Conservation (phyloP, 2,329 filamentous ascomycete species). For the Epichloe hybrida region DNA sequence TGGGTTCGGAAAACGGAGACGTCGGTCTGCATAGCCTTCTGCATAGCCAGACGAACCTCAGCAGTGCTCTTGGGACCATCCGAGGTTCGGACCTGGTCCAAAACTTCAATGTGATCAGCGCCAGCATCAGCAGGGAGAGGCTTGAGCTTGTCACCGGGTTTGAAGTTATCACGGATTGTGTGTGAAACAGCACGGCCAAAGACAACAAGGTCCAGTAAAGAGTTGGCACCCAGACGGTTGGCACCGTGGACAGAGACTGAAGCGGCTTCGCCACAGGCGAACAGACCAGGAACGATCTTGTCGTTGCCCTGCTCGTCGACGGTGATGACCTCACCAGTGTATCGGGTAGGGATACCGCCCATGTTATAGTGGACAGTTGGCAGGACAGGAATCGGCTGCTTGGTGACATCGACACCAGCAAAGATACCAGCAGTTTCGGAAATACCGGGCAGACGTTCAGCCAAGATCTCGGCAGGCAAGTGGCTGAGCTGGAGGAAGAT, state of each 20-base stretch:
- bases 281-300: constrained; percentile 86
- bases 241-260: constrained; percentile 97
- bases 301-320: constrained; percentile 78
- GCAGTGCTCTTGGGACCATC: constrained; percentile 76
- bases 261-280: constrained; percentile 91
- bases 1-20: constrained; percentile 95
- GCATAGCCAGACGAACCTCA: constrained; percentile 84
- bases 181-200: constrained; percentile 96
- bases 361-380: constrained; percentile 99
- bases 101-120: constrained; percentile 70
- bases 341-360: constrained; percentile 96
- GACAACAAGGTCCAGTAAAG: constrained; percentile 89
- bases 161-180: constrained; percentile 90
- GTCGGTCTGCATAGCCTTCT: constrained; percentile 96
- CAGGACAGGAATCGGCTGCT: constrained; percentile 91
- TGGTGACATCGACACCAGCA: constrained; percentile 88
- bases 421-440: constrained; percentile 98
- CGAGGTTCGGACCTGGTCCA: constrained; percentile 75
- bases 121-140: constrained; percentile 75
- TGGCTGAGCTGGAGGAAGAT: constrained; percentile 97
- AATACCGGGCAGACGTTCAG: constrained; percentile 95
- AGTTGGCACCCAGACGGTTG: constrained; percentile 96
- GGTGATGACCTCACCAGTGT: constrained; percentile 91
- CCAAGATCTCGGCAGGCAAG: constrained; percentile 78
- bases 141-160: constrained; percentile 66